These are phyloP conservation scores for Ustilago cynodontis DNA, from an alignment of 1,284 basidiomycete genomes.

Conservation along the genomic window DNA sequence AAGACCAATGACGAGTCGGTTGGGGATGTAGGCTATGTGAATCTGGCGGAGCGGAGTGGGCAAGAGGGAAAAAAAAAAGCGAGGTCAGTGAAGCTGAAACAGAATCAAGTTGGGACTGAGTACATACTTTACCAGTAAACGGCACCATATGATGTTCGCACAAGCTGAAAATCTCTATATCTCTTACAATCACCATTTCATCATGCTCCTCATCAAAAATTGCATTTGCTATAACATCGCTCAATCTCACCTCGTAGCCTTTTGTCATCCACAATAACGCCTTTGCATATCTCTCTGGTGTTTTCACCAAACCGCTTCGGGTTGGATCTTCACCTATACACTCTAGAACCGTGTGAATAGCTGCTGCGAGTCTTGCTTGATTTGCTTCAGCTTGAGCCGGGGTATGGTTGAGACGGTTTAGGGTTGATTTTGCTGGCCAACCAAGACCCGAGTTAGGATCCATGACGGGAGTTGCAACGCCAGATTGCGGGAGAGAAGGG, in stretches of 20 bases:
- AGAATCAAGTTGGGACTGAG: background rate
- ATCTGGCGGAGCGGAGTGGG: constrained; percentile 25
- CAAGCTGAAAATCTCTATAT: constrained; percentile 96
- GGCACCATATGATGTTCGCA: constrained; percentile 99
- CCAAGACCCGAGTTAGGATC: constrained; percentile 65
- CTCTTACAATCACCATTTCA: constrained; percentile 98
- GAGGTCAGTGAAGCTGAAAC: background rate
- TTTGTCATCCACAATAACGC: constrained; percentile 99
- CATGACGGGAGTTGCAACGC: constrained; percentile 61
- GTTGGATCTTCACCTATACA: constrained; percentile 98
- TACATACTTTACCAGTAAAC: constrained; percentile 85
- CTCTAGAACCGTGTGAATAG: constrained; percentile 91
- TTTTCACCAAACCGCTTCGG: constrained; percentile 88
- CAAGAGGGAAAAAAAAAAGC: background rate
- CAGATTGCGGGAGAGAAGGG: constrained; percentile 44
- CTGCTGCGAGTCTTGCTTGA: constrained; percentile 78
- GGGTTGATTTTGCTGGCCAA: constrained; percentile 66
- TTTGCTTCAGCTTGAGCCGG: constrained; percentile 59
- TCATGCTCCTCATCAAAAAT: constrained; percentile 99
- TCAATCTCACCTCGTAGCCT: constrained; percentile 94
- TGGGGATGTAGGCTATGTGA: constrained; percentile 88
- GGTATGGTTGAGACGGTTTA: constrained; percentile 62
- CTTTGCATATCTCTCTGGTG: constrained; percentile 95
- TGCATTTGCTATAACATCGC: constrained; percentile 97
- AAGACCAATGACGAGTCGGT: constrained; percentile 92